Evolutionary conservation across 23 red algal genomes (phyloP), one percentile per base, ranked within the genome.

Genomic region (Gracilaria caudata): DNA sequence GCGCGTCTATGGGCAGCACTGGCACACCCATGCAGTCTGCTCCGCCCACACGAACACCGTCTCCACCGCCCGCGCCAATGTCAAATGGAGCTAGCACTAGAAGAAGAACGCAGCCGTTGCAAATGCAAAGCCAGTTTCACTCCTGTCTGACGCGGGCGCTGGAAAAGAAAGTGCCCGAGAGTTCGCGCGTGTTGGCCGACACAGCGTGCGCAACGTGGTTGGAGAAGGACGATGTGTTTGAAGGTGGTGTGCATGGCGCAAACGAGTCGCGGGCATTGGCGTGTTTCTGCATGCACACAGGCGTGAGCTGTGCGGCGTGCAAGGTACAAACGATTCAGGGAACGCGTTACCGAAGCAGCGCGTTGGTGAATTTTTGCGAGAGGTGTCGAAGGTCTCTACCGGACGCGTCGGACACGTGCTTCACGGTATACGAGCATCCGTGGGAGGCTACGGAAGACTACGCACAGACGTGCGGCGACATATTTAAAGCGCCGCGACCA

Each of bases 391-490:
- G 74, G 7, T 25, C 43, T 1, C 25, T 79, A 19, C 25, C 74
- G 16, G 41, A 79, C 7, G 28, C 44, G 3, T 21, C 3, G 4
- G 1, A 20, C 29, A 43, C 74, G 7, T 8, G 46, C 16, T 79
- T 56, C 51, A 57, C 51, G 4, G 74, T 79, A 44, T 79, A 54
- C 32, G 74, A 79, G 0, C 74, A 79, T 21, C 74, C 74, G 17
- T 79, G 74, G 74, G 74, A 79, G 28, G 74, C 74, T 2, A 54
- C 34, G 24, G 74, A 79, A 1, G 74, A 79, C 23, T 79, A 79
- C 30, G 74, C 74, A 16, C 34, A 54, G 6, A 54, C 39, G 1
- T 29, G 28, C 36, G 74, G 12, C 2, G 74, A 79, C 51, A 14
- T 57, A n/a, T 51, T 79, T 40, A 21, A 30, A 9, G 74, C 74